Conservation (phyloP, 352 stramenopile species). For the Globisporangium paroecandrum region DNA sequence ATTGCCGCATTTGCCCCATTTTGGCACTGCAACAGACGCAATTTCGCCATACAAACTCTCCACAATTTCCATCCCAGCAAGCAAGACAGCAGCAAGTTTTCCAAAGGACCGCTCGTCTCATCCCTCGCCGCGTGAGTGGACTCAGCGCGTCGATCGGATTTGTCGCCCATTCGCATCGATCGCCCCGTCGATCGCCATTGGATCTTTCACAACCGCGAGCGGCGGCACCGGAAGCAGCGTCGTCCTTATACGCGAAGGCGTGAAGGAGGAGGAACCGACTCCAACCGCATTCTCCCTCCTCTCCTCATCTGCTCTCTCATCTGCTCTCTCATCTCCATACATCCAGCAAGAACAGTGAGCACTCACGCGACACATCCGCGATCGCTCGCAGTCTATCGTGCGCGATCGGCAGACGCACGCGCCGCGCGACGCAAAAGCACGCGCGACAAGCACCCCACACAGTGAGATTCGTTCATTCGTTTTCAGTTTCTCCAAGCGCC, state of each 20-base stretch:
- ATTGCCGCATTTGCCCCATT: neutral
- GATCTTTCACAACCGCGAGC: neutral
- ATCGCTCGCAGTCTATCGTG: neutral
- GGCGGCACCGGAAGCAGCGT: neutral
- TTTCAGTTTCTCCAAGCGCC: neutral
- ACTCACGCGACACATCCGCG: neutral
- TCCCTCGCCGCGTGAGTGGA: conserved; percentile 2
- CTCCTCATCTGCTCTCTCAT: neutral
- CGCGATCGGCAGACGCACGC: neutral
- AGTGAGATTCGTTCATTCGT: neutral
- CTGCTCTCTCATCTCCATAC: neutral
- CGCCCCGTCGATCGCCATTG: neutral
- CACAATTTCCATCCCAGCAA: neutral
- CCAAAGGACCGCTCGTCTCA: neutral
- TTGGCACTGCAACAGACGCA: neutral
- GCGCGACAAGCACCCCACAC: neutral
- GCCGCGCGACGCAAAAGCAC: neutral
- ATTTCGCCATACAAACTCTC: neutral
- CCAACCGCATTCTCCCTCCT: neutral
- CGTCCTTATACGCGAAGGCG: neutral
- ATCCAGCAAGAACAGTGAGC: neutral
- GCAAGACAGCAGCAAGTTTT: neutral
- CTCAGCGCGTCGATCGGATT: neutral
- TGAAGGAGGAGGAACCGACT: neutral
- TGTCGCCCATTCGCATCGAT: neutral